Percentiles rank a stretch among this genome's conserved stretches.
Evolutionary conservation across 495 filamentous ascomycete genomes (phyloP).

Genomic region (Aspergillus steynii): DNA sequence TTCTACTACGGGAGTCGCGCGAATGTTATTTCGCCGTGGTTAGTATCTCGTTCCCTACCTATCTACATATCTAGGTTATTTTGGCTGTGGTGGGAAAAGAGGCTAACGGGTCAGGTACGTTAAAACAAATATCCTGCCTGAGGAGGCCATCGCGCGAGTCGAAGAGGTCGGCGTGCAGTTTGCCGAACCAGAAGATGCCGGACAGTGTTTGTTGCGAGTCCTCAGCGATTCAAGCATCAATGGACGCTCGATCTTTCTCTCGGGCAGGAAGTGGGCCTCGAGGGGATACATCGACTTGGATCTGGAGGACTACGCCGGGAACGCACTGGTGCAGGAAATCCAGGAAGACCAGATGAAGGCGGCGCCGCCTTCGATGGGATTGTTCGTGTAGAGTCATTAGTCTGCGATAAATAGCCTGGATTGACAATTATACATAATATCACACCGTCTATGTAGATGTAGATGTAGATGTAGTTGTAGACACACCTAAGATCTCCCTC

Average conservation of each 20-base stretch:
- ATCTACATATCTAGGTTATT: no score
- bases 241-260: conserved; percentile 22
- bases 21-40: conserved; percentile 28
- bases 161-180: conserved; percentile 18
- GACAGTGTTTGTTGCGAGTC: conserved; percentile 19
- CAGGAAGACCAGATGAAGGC: conserved; percentile 21
- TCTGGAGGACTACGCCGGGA: conserved; percentile 21
- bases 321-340: conserved; percentile 16
- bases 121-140: conserved; percentile 24
- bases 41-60: background rate
- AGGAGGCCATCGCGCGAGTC: conserved; percentile 15
- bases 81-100: background rate
- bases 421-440: no score
- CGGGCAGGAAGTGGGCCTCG: conserved; percentile 18
- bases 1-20: conserved; percentile 23
- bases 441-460: no score
- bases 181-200: conserved; percentile 18
- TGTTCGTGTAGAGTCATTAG: conserved; percentile 11
- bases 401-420: no score
- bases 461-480: no score
- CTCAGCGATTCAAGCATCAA: conserved; percentile 20
- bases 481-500: background rate
- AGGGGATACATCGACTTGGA: conserved; percentile 21
- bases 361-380: conserved; percentile 13
- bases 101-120: conserved; percentile 17